Evolutionary conservation across 108 stramenopile genomes (phyloP).

Genomic region (Schizochytrium sp.): DNA sequence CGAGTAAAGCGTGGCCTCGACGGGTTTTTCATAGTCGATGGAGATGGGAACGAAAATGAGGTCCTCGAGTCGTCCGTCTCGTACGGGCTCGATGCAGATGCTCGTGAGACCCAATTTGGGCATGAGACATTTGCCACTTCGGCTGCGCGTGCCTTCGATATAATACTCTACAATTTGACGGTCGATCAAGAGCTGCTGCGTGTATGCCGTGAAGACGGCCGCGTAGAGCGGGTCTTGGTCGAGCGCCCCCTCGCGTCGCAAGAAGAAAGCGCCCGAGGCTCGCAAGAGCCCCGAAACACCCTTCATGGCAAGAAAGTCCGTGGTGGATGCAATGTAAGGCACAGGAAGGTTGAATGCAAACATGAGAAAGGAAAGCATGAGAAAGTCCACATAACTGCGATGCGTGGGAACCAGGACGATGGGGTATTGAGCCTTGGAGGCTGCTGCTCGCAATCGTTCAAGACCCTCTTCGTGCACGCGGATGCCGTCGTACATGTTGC

Average conservation of each 20-base stretch:
- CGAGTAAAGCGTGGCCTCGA: constrained; percentile 1
- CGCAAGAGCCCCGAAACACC: constrained; percentile 8
- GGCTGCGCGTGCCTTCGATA: not conserved
- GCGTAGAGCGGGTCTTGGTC: not conserved
- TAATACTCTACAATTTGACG: not conserved
- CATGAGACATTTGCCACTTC: not conserved
- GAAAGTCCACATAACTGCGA: not conserved
- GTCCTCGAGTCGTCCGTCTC: not conserved
- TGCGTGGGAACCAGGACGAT: constrained; percentile 9
- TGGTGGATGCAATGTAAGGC: not conserved
- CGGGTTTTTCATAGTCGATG: constrained; percentile 13
- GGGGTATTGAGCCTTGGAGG: not conserved
- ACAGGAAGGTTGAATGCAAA: constrained; percentile 10
- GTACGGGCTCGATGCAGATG: not conserved
- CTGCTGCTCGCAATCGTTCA: not conserved
- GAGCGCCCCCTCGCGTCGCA: not conserved
- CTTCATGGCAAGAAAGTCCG: not conserved
- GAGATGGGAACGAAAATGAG: not conserved
- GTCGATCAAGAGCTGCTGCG: not conserved
- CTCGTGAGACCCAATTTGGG: not conserved
- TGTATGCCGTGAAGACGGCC: not conserved
- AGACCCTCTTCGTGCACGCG: constrained; percentile 8
- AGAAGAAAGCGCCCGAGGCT: not conserved
- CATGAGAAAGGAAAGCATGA: constrained; percentile 3
- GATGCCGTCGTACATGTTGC: constrained; percentile 6